phyloP scores from a whole-genome alignment of 2,329 filamentous ascomycete species.

The Fusarium lyarnte region DNA sequence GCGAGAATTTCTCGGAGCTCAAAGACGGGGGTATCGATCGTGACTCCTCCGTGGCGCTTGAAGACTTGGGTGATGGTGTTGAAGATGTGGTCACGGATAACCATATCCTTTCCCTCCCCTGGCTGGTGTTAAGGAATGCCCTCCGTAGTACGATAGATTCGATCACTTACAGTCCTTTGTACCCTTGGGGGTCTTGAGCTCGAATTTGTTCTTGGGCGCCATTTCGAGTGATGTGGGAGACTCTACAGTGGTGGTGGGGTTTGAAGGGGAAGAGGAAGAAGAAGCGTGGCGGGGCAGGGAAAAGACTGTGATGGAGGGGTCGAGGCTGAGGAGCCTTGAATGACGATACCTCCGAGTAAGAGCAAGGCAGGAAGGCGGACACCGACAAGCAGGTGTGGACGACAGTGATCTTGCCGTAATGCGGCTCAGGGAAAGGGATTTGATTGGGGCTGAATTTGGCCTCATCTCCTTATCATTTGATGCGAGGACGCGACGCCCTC shows the following conservation, averaged over 20 bases:
- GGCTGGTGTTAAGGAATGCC: conserved; percentile 17
- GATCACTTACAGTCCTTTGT: conserved; percentile 77
- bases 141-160: not conserved
- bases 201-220: conserved; percentile 47
- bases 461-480: conserved; percentile 39
- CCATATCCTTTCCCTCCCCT: conserved; percentile 78
- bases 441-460: conserved; percentile 35
- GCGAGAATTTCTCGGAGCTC: conserved; percentile 87
- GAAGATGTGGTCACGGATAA: conserved; percentile 84
- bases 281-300: conserved; percentile 39
- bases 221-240: conserved; percentile 38
- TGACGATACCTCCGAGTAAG: not conserved
- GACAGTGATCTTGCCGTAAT: conserved; percentile 24
- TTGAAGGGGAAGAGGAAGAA: conserved; percentile 9
- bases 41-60: conserved; percentile 82
- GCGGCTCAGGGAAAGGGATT: conserved; percentile 35
- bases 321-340: conserved; percentile 14
- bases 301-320: conserved; percentile 37
- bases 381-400: not conserved
- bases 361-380: conserved; percentile 10
- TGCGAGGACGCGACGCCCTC: conserved; percentile 32
- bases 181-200: conserved; percentile 88
- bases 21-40: conserved; percentile 85
- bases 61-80: conserved; percentile 79
- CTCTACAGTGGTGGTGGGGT: conserved; percentile 35